phyloP scores from a whole-genome alignment of 139 green algal genomes.

The Limnomonas spitsbergensis region DNA sequence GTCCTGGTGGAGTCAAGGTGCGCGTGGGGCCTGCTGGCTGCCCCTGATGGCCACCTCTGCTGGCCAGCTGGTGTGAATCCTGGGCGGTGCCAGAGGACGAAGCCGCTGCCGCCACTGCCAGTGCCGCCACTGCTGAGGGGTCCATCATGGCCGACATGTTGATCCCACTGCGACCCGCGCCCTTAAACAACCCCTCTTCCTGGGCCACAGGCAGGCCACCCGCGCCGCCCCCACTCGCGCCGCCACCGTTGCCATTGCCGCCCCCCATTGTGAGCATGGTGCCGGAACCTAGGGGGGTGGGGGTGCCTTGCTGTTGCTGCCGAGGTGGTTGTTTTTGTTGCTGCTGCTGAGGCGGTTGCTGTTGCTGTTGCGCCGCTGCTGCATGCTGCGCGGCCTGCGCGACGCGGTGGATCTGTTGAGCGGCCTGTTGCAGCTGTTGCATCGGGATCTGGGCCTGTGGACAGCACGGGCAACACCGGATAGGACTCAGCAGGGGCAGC shows the following conservation, averaged over 20 bases:
- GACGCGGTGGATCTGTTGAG: slow-evolving; percentile 43
- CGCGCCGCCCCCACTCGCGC: neutral
- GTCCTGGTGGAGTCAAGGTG: neutral
- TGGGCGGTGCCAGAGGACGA: neutral
- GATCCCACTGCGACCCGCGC: neutral
- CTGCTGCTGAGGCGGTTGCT: no score
- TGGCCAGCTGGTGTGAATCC: neutral
- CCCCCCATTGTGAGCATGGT: neutral
- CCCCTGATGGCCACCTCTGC: neutral
- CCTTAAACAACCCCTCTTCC: neutral
- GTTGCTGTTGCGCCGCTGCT: neutral
- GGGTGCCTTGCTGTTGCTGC: no score
- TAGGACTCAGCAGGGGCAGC: no score
- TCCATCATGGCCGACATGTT: slow-evolving; percentile 5
- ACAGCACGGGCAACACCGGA: no score
- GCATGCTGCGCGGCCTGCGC: slow-evolving; percentile 16
- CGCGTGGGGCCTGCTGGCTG: neutral
- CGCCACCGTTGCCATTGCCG: neutral
- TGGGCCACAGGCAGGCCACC: neutral
- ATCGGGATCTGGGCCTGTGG: slow-evolving; percentile 25
- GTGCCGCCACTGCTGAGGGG: neutral
- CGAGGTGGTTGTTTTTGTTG: no score
- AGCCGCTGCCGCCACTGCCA: slow-evolving; percentile 17
- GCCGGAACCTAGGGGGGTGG: neutral
- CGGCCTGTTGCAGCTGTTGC: slow-evolving; percentile 46